Percentiles rank a stretch among this genome's conserved stretches.
Conservation (phyloP, 495 filamentous ascomycete genomes). For the Talaromyces borbonicus region DNA sequence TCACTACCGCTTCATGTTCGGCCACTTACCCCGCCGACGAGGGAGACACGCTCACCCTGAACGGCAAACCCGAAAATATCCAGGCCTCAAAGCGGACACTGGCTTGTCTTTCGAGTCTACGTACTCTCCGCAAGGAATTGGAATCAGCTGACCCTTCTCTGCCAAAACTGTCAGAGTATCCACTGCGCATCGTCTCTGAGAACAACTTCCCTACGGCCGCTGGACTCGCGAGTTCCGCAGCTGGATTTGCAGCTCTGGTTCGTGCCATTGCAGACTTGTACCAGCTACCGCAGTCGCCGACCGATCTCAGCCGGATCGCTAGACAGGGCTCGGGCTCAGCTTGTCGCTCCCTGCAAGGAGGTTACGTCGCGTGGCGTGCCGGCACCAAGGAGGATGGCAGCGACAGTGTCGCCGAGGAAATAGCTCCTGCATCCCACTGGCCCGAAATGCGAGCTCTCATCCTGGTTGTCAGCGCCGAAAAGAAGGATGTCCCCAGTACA, state of each 20-base stretch:
- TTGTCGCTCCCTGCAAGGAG: conserved; percentile 83
- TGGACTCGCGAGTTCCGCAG: conserved; percentile 86
- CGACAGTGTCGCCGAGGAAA: conserved; percentile 76
- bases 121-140: conserved; percentile 60
- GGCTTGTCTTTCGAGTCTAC: conserved; percentile 81
- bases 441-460: conserved; percentile 87
- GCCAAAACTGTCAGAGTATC: conserved; percentile 63
- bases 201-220: conserved; percentile 99
- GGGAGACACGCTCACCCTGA: conserved; percentile 70
- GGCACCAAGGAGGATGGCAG: conserved; percentile 62
- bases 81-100: conserved; percentile 71
- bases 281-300: conserved; percentile 63
- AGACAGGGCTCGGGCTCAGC: conserved; percentile 94
- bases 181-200: conserved; percentile 75
- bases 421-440: conserved; percentile 83
- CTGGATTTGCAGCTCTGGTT: conserved; percentile 90
- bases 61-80: conserved; percentile 72
- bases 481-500: conserved; percentile 89
- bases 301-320: conserved; percentile 77
- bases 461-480: conserved; percentile 80
- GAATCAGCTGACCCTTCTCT: conserved; percentile 61
- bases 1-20: conserved; percentile 92
- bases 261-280: conserved; percentile 89
- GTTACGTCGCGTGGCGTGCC: conserved; percentile 88
- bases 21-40: conserved; percentile 48